Percentiles rank a stretch among this genome's conserved stretches.
Conservation (phyloP, 306 rosid genomes). For the Sesbania bispinosa region DNA sequence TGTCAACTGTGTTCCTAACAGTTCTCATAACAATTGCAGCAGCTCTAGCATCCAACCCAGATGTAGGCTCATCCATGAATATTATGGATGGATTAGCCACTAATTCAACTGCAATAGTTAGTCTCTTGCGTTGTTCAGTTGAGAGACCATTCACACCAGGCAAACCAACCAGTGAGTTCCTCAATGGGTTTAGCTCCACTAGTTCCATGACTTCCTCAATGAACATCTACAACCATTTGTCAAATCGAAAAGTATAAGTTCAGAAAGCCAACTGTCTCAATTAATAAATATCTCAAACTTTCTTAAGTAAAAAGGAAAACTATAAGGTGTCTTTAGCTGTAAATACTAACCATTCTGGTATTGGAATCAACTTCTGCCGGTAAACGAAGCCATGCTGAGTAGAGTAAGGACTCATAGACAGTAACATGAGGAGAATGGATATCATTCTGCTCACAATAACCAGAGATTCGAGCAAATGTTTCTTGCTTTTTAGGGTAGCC, state of each 20-base stretch:
- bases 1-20: constrained; percentile 50
- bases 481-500: constrained; percentile 62
- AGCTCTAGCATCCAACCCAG: constrained; percentile 59
- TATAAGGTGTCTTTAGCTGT: too few species aligned
- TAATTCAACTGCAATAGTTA: constrained; percentile 56
- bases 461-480: constrained; percentile 53
- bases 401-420: constrained; percentile 50
- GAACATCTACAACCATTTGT: constrained; percentile 48
- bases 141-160: constrained; percentile 71
- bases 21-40: constrained; percentile 56
- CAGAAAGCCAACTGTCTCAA: too few species aligned
- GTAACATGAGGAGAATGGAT: constrained; percentile 66
- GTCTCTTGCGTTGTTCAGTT: constrained; percentile 64
- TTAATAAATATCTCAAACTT: too few species aligned
- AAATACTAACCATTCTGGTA: constrained; percentile 39
- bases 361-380: constrained; percentile 39
- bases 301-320: too few species aligned
- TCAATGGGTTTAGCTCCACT: constrained; percentile 51
- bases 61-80: constrained; percentile 67
- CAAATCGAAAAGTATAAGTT: too few species aligned
- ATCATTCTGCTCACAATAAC: constrained; percentile 65
- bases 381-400: constrained; percentile 68
- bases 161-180: constrained; percentile 62
- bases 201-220: constrained; percentile 75
- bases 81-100: constrained; percentile 60